Percentiles rank a stretch among this genome's conserved stretches.
Conservation (phyloP, 78 protist genomes). For the slime mould (Dictyostelium discoideum) region DNA sequence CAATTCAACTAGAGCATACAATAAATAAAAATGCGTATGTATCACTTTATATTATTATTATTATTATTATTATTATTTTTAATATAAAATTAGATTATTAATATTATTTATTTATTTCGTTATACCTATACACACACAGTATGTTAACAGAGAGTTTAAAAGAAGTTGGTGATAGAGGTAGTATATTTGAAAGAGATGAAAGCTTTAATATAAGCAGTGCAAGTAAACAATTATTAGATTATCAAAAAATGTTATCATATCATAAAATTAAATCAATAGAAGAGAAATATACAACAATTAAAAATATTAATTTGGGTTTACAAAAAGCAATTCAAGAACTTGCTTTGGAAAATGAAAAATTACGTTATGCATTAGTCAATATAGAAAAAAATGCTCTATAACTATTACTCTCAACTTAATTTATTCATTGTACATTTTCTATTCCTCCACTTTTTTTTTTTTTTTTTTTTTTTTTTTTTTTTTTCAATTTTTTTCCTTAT, state of each 20-base stretch:
- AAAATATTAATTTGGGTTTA: constrained; percentile 66
- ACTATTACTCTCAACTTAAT: not conserved
- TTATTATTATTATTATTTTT: not conserved
- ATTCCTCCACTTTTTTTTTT: not conserved
- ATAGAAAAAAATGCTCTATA: constrained; percentile 4
- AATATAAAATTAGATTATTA: too few relatives aligned
- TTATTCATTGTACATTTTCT: not conserved
- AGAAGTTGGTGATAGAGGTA: constrained; percentile 58
- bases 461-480: not conserved
- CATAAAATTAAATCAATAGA: constrained; percentile 62
- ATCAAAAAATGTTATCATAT: constrained; percentile 62
- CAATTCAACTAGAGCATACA: constrained; percentile 52
- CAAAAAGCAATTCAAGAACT: constrained; percentile 73
- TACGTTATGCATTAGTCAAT: constrained; percentile 51
- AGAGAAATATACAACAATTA: constrained; percentile 57
- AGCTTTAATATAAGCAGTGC: constrained; percentile 73
- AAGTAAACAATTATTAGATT: constrained; percentile 58
- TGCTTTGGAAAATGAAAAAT: constrained; percentile 59
- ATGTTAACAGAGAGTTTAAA: constrained; percentile 67
- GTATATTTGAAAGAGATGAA: constrained; percentile 64
- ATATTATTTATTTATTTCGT: not conserved
- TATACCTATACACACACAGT: not conserved
- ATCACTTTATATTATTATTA: not conserved
- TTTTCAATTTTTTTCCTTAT: not conserved
- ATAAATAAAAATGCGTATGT: constrained; percentile 53